Evolutionary conservation across 768 basidiomycete species (phyloP), one percentile per base, ranked within the genome.

Genomic region (Agaricus subrufescens): DNA sequence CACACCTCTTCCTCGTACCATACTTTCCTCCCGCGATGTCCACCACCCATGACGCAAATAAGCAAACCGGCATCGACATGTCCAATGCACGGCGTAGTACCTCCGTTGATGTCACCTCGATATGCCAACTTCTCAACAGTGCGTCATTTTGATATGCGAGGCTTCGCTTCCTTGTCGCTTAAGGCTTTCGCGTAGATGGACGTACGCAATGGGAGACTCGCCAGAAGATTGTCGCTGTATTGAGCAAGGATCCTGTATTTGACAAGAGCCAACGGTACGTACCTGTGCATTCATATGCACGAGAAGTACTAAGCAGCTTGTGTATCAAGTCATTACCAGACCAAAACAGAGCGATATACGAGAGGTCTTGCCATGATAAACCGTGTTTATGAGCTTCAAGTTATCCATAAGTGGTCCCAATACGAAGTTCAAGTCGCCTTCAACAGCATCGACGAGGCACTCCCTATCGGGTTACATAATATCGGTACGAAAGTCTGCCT

Each of bases 321-420:
- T n/a, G 27, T 12, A 30, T 40, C 5, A 49, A 86, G 86, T 53
- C 73, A 80, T 3, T 87, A 83, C 62, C 71, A 85, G 65, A 75
- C 76, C 12, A 78, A 86, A 52, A 75, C 76, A 0, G 83, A 89
- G 51, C 71, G 74, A 10, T 85, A 85, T 60, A 71, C 77, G 19
- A 79, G 80, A 3, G 85, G 77, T 0, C 69, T 87, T 11, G 67
- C 70, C 0, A 76, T 86, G 63, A 78, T 74, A 1, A 82, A 81
- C 52, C 75, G 83, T 15, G 61, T 89, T 8, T 76, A 74, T 49
- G 87, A 88, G 62, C 67, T 90, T n/a, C 73, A 77, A 58, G 75
- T 81, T 50, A 58, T 69, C 3, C 76, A 85, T 52, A 65, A 64
- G 6, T 88, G 86, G 87, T 72, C 77, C 0, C 59, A 72, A 3